Base-by-base conservation (phyloP, 352 stramenopile species). In the Phytophthora tubulina region DNA sequence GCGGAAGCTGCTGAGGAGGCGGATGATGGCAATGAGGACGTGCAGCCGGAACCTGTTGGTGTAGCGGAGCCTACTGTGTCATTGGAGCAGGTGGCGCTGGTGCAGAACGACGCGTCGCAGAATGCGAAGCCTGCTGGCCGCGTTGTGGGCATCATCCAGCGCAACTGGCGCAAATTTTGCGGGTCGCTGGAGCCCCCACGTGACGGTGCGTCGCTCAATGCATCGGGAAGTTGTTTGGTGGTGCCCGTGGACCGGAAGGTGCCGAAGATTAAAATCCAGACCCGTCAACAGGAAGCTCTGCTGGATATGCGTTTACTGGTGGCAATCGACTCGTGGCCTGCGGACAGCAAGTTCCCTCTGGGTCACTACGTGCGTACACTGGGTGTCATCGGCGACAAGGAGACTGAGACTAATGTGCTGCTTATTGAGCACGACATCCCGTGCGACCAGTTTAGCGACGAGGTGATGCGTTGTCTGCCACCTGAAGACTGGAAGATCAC, bases 361-460 rank as follows among this genome's bases (percentile, higher is more conserved):
- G 98, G 98, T 11, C 97, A 99, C 79, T 99, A 99, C 73, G 93
- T 99, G 11, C 87, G 91, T 58, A 98, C 93, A 4, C 84, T 99
- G 33, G 98, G 98, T n/a, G 81, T 91, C 13, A 95, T 97, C 62
- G 98, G 98, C 11, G 97, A 98, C 73, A 99, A 99, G 72, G 96
- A 99, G 72, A 98, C 97, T 3, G 98, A 99, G 82, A 94, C 89
- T 3, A 93, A 89, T 50, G 97, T 99, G 41, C 76, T 99, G 21
- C 76, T 99, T 11, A 93, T 98, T 5, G 95, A 99, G 76, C 96
- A 99, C 78, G 91, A 99, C 50, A 99, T 99, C 76, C 96, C 97
- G 3, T 91, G 81, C 36, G 77, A 85, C 49, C 65, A 93, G 58
- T 95, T 95, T 73, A 94, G 81, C 45, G 86, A 93, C 55, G 83